Evolutionary conservation across 2,329 filamentous ascomycete species (phyloP), one percentile per base, ranked within the genome.

Genomic region (Aspergillus ochraceus): DNA sequence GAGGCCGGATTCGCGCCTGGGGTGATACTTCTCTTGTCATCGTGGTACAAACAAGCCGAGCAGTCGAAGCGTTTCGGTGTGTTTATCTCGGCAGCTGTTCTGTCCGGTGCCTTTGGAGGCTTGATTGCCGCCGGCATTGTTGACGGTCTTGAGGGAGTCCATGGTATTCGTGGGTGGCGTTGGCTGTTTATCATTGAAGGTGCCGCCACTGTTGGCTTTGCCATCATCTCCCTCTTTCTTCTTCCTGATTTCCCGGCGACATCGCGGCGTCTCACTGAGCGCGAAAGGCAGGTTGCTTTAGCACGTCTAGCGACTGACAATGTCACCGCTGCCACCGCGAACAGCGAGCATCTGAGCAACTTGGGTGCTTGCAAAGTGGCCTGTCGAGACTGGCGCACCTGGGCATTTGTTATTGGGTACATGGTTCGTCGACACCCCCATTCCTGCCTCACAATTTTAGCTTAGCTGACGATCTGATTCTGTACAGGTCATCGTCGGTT

Each of bases 1-100:
- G 68, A 70, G 52, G 65, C 68, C 0, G 67, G 69, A 0, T 70
- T 71, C 42, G 65, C 67, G 2, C 69, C 68, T 0, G 68, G 68
- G 32, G 62, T 71, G 2, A 55, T 70, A 6, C 60, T 70, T 17
- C 53, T 84, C 22, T 76, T 87, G 6, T 84, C 82, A 0, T 84
- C 79, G 0, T 88, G 85, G 84, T 88, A 88, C 66, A 82, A 83
- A 60, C 82, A 79, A 52, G 79, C 80, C 12, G 85, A 88, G 64
- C 79, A 86, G 47, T 81, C 82, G 0, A 84, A 84, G 54, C 80
- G 85, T 2, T 84, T 85, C 49, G 83, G 79, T 8, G 70, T 87
- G 1, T 87, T 85, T 64, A 83, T 86, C 61, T 83, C 84, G n/a
- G 83, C 82, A 1, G 83, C 83, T 0, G 81, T 86, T 2, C 74